phyloP scores from a whole-genome alignment of 163 green algal genomes.

The Scenedesmus sp. region DNA sequence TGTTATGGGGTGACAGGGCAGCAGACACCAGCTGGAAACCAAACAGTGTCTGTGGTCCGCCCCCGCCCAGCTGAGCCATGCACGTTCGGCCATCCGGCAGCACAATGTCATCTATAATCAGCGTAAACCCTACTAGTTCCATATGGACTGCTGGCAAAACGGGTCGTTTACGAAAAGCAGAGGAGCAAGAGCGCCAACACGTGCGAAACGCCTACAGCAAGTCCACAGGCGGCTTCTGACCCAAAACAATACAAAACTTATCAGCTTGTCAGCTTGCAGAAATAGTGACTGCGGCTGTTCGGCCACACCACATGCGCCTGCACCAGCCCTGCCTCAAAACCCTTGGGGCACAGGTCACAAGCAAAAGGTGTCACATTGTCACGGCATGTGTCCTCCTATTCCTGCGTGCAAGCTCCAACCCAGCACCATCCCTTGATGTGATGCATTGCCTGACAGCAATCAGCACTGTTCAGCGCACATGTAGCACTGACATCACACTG shows the following conservation, averaged over 20 bases:
- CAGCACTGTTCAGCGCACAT: too few species aligned
- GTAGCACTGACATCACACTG: too few species aligned
- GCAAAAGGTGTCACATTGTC: too few species aligned
- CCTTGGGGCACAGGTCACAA: background rate
- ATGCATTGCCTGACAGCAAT: too few species aligned
- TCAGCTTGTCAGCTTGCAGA: too few species aligned
- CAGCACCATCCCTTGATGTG: too few species aligned
- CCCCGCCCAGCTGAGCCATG: conserved; percentile 72
- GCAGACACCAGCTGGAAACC: conserved; percentile 64
- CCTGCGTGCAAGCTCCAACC: too few species aligned
- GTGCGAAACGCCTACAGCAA: background rate
- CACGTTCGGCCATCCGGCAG: conserved; percentile 64
- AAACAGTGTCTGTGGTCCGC: conserved; percentile 73
- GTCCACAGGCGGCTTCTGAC: background rate
- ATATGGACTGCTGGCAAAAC: background rate
- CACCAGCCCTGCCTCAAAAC: background rate
- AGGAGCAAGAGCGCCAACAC: background rate
- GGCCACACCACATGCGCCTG: too few species aligned
- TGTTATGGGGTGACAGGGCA: background rate
- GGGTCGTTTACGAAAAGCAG: background rate
- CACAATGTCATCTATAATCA: conserved; percentile 84
- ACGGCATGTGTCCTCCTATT: too few species aligned
- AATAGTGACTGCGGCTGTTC: too few species aligned
- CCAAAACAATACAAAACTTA: too few species aligned
- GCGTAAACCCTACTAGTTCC: conserved; percentile 68